Base-by-base conservation (phyloP, 2,329 filamentous ascomycete species). In the Colletotrichum noveboracense region DNA sequence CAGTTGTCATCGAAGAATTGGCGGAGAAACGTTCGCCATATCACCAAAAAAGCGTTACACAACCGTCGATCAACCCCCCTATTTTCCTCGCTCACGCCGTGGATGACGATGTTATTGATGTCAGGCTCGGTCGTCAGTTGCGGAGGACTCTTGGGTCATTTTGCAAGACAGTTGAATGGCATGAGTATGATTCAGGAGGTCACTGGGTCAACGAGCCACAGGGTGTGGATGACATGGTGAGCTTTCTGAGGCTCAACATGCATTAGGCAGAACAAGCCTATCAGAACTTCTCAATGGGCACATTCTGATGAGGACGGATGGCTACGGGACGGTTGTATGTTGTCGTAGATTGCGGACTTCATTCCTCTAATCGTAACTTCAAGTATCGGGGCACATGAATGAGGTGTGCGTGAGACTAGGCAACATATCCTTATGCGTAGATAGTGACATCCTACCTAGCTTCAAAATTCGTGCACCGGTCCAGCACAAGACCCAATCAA, bases 101-200 rank as follows among this genome's bases (percentile, higher is more conserved):
- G n/a, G 80, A 84, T 28, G 83, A 83, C 48, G 66, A 79, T 0
- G 74, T 82, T 5, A 79, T 84, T 10, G 79, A 80, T 1, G 34
- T 84, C 6, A 32, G 78, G 5, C 78, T 83, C 24, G 81, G 82
- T 6, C 74, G 61, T 24, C 26, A 62, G 0, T 73, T 84, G 7
- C 75, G 78, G 9, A 71, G 81, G 32, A 71, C 38, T 14, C 71
- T 84, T 12, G 21, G 6, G 3, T 38, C 16, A 7, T 60, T 61
- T 2, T 56, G 52, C 18, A 34, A 56, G 7, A 26, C 69, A n/a
- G 43, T 83, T 1, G 71, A 81, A 43, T 83, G 79, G 79, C 78
- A 77, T 3, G 81, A 83, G 38, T 84, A 84, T 56, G 48, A 78
- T 34, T 77, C 80, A 65, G 80, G 71, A 68, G 80, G 79, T 1